Base-by-base conservation (phyloP, 331 rosid genomes). In the Rosa hybrid region DNA sequence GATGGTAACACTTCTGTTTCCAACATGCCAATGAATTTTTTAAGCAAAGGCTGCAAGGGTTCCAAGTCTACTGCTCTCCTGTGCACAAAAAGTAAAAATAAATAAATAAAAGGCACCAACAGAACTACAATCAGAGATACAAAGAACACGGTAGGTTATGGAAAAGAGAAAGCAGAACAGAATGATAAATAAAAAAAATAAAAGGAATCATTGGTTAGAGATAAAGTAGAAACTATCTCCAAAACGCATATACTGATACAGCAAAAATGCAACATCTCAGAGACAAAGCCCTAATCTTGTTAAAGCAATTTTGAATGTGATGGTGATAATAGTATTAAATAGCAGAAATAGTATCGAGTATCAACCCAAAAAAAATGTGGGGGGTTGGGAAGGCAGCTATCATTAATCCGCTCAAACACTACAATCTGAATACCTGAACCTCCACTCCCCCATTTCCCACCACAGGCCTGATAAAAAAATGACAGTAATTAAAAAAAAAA, bases 41-140 rank as follows among this genome's bases (percentile, higher is more conserved):
- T 90, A 65, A 95, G 92, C 84, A 95, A 75, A 50, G 98, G 97
- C 88, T 95, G 99, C 90, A 95, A 86, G 80, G 97, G 98, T 77
- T 95, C 98, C 90, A 95, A 83, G 80, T 89, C 97, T 68, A 83
- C 78, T 63, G 91, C 93, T 77, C 86, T 90, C 98, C 99, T 95
- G 84, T 23, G 74, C 82, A 80, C 20, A 77, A 73, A 71, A 50
- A 78, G 67, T 23, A 78, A 48, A 46, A 13, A 21, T 3, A 83
- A 27, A 8, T 71, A 42, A 80, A 49, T 50, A 39, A 46, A 71
- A 70, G 41, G 30, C 54, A 72, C 18, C 50, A 72, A 62, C 63
- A 23, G 34, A 62, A 44, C n/a, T 25, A 20, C 41, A 79, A 74
- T 51, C 75, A 57, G 63, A 27, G 50, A 53, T 13, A 42, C 10